Percentiles rank a stretch among this genome's conserved stretches.
Conservation (phyloP, 371 early-diverging fungal genomes). For the Funneliformis caledonium region DNA sequence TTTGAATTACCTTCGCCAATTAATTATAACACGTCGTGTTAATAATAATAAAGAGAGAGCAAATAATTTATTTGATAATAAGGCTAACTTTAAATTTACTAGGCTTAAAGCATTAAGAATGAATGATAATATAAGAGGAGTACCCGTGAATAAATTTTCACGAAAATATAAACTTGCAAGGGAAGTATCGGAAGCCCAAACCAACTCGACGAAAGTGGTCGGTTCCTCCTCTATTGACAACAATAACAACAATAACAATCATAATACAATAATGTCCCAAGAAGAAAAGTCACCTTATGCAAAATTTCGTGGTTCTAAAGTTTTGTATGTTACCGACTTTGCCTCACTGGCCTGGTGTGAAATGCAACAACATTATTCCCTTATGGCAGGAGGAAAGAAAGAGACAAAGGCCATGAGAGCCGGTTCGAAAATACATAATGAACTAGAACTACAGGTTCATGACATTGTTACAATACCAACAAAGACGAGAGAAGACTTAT, state of each 20-base stretch:
- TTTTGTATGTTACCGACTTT: slow-evolving; percentile 24
- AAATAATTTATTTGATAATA: neutral
- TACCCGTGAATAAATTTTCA: neutral
- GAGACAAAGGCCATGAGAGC: slow-evolving; percentile 17
- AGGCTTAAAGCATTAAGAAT: neutral
- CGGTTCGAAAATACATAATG: slow-evolving; percentile 18
- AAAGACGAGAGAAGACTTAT: slow-evolving; percentile 9
- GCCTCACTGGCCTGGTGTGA: slow-evolving; percentile 32
- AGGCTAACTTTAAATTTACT: neutral
- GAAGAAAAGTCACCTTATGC: slow-evolving; percentile 18
- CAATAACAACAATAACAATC: too few species aligned
- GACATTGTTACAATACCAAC: neutral
- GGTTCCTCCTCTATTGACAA: neutral
- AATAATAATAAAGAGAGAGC: neutral
- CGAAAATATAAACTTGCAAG: neutral
- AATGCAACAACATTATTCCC: slow-evolving; percentile 15
- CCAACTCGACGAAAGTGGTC: neutral
- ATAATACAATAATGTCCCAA: neutral
- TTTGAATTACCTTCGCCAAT: neutral
- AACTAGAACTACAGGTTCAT: slow-evolving; percentile 28
- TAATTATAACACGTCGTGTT: neutral
- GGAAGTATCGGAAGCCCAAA: neutral
- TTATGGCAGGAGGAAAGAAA: neutral
- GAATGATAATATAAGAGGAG: neutral
- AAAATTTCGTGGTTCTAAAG: slow-evolving; percentile 19